Evolutionary conservation across 2,329 filamentous ascomycete genomes (phyloP).

Genomic region (Fonsecaea erecta): DNA sequence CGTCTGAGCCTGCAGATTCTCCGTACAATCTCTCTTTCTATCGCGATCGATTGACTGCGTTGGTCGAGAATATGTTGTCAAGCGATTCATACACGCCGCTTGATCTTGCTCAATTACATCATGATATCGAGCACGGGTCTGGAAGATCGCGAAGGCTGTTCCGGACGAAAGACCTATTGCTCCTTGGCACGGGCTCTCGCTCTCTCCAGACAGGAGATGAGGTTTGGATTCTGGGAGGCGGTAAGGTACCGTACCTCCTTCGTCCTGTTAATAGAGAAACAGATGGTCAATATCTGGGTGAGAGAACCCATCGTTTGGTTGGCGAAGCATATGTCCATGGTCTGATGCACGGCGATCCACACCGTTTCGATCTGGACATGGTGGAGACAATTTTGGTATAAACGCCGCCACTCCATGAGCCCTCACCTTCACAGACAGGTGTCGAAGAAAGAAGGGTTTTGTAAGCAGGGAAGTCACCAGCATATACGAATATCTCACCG

Average conservation of each 20-base stretch:
- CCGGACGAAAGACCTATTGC: slow-evolving; percentile 14
- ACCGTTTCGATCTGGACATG: slow-evolving; percentile 9
- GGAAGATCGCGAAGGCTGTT: slow-evolving; percentile 15
- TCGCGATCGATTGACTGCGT: slow-evolving; percentile 13
- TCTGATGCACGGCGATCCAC: slow-evolving; percentile 19
- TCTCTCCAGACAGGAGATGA: slow-evolving; percentile 19
- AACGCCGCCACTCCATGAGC: neutral
- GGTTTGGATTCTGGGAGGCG: slow-evolving; percentile 19
- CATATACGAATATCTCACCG: neutral
- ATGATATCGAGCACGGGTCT: slow-evolving; percentile 15
- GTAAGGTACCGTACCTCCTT: slow-evolving; percentile 22
- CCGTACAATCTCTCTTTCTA: slow-evolving; percentile 18
- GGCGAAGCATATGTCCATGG: slow-evolving; percentile 26
- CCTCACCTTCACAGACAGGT: neutral
- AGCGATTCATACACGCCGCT: slow-evolving; percentile 14
- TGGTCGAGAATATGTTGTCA: slow-evolving; percentile 21
- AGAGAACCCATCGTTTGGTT: slow-evolving; percentile 12
- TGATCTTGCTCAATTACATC: slow-evolving; percentile 17
- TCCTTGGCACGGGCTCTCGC: slow-evolving; percentile 14
- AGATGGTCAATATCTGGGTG: neutral
- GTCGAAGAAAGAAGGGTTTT: neutral
- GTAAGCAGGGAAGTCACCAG: neutral
- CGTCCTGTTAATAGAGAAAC: neutral
- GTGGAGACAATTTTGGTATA: slow-evolving; percentile 17
- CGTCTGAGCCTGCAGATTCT: slow-evolving; percentile 8